A percentile compares a stretch with the other conserved stretches of the same genome.
These are phyloP conservation scores for Lotus japonicus DNA, from an alignment of 306 rosid species.

Conservation along the genomic window DNA sequence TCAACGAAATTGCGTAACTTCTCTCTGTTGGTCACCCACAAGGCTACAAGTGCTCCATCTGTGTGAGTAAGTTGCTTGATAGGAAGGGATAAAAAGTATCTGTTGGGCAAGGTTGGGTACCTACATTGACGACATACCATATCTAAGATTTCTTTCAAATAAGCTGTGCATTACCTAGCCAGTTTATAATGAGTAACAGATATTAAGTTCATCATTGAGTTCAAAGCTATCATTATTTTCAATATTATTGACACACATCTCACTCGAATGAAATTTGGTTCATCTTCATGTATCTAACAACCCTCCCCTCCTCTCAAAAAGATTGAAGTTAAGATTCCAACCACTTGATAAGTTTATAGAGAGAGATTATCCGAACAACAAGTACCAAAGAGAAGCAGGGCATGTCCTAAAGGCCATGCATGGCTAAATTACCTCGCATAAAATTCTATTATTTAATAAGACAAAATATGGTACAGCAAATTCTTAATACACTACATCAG, in stretches of 20 bases:
- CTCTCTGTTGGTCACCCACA: slow-evolving; percentile 97
- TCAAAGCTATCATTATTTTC: neutral
- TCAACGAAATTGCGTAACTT: slow-evolving; percentile 75
- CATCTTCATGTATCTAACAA: neutral
- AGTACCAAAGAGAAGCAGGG: neutral
- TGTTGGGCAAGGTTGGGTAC: slow-evolving; percentile 84
- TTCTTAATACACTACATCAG: neutral
- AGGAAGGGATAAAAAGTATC: slow-evolving; percentile 69
- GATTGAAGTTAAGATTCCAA: neutral
- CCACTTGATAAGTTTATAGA: neutral
- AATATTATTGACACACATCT: neutral
- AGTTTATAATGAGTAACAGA: neutral
- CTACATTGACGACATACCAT: slow-evolving; percentile 34
- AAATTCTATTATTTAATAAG: neutral
- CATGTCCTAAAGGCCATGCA: neutral
- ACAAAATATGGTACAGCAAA: neutral
- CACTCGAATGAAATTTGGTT: neutral
- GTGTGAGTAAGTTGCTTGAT: slow-evolving; percentile 67
- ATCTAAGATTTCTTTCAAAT: neutral
- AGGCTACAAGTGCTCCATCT: slow-evolving; percentile 75
- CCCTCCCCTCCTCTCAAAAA: neutral
- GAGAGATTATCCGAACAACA: neutral
- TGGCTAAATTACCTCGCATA: neutral
- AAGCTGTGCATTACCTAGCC: neutral
- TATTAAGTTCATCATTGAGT: neutral